Conservation (phyloP, 2,329 filamentous ascomycete genomes). For the Lachnellula subtilissima region DNA sequence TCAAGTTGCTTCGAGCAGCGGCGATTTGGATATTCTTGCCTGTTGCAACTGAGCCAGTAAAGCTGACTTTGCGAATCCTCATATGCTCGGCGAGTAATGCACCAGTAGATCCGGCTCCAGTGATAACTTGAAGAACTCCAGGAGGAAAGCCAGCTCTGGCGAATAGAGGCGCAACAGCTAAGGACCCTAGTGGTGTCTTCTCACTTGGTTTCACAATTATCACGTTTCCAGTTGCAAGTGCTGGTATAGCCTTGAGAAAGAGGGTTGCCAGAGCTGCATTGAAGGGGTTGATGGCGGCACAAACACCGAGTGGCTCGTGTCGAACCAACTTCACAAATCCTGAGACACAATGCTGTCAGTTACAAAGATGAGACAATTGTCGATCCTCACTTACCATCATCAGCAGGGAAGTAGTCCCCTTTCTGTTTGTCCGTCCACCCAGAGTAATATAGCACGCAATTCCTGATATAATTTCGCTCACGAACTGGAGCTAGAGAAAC, state of each 20-base stretch:
- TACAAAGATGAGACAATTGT: too few species aligned
- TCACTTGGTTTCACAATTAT: constrained; percentile 60
- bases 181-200: constrained; percentile 53
- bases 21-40: constrained; percentile 67
- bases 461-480: too few species aligned
- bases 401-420: too few species aligned
- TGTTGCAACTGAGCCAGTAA: constrained; percentile 67
- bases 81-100: constrained; percentile 28
- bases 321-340: constrained; percentile 70
- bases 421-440: too few species aligned
- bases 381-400: too few species aligned
- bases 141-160: constrained; percentile 39
- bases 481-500: too few species aligned
- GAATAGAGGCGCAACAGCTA: constrained; percentile 32
- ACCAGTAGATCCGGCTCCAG: constrained; percentile 31
- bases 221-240: constrained; percentile 54
- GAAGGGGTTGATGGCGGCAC: constrained; percentile 70
- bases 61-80: constrained; percentile 43
- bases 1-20: constrained; percentile 52
- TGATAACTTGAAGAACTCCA: constrained; percentile 38
- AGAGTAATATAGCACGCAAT: too few species aligned
- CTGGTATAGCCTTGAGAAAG: constrained; percentile 69
- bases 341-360: constrained; percentile 19
- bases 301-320: constrained; percentile 70
- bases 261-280: constrained; percentile 75